These are phyloP conservation scores for Cordyceps cicadae DNA, from an alignment of 2,329 filamentous ascomycete genomes.

Conservation along the genomic window DNA sequence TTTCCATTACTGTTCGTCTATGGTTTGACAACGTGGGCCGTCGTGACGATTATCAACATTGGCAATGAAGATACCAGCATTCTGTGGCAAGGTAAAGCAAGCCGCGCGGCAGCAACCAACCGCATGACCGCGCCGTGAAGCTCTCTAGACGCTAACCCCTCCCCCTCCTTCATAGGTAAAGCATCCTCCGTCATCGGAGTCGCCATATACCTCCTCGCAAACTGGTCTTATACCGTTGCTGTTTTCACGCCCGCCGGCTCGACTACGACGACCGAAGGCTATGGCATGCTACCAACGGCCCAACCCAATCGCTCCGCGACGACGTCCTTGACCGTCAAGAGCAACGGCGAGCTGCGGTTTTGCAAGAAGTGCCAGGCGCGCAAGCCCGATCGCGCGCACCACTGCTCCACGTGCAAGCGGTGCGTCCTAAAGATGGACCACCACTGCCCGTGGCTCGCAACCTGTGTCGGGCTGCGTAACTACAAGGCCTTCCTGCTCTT, in stretches of 20 bases:
- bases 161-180: conserved; percentile 33
- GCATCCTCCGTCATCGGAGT: conserved; percentile 56
- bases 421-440: conserved; percentile 99
- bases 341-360: conserved; percentile 76
- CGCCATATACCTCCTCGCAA: conserved; percentile 67
- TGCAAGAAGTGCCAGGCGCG: conserved; percentile 96
- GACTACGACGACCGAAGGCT: conserved; percentile 57
- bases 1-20: conserved; percentile 89
- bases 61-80: conserved; percentile 48
- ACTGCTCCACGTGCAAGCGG: conserved; percentile 88
- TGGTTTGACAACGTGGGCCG: conserved; percentile 81
- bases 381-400: conserved; percentile 92
- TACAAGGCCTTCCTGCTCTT: conserved; percentile 95
- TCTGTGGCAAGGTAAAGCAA: conserved; percentile 48
- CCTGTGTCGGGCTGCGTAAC: conserved; percentile 86
- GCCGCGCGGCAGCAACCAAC: not conserved
- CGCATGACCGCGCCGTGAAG: not conserved
- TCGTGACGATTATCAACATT: conserved; percentile 76
- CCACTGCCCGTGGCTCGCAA: conserved; percentile 96
- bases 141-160: not conserved
- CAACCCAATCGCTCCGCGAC: conserved; percentile 50
- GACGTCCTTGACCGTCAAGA: conserved; percentile 84
- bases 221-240: conserved; percentile 83
- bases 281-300: conserved; percentile 63
- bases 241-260: conserved; percentile 87